These are phyloP conservation scores for Raffaelea deltoideospora DNA, from an alignment of 2,329 filamentous ascomycete species.

Conservation along the genomic window DNA sequence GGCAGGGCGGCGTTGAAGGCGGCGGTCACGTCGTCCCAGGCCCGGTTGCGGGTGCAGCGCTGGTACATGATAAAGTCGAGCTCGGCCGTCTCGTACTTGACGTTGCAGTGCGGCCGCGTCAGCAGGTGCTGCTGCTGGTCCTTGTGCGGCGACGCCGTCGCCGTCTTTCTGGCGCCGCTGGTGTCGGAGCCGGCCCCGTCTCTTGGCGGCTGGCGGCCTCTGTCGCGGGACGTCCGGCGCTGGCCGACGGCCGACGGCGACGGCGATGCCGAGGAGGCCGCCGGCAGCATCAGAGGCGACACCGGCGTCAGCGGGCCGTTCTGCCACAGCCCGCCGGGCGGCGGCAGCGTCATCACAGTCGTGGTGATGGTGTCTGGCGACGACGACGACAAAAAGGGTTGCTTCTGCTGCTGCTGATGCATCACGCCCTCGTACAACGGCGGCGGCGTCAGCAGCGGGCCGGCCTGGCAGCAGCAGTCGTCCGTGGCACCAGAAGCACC, in stretches of 20 bases:
- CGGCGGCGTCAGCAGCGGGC: constrained; percentile 3
- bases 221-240: neutral
- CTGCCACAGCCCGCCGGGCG: neutral
- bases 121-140: too few species aligned
- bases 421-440: constrained; percentile 3
- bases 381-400: too few species aligned
- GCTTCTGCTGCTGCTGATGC: constrained; percentile 1
- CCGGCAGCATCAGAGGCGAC: constrained; percentile 3
- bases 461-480: neutral
- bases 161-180: neutral
- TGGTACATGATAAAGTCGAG: constrained; percentile 13
- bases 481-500: too few species aligned
- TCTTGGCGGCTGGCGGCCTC: neutral
- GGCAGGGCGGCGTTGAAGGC: constrained; percentile 10
- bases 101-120: constrained; percentile 12
- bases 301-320: constrained; percentile 7
- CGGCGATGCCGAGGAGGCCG: neutral
- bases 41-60: constrained; percentile 11
- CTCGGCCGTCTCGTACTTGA: constrained; percentile 12
- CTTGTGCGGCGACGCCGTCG: neutral
- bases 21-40: constrained; percentile 10
- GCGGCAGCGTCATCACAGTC: constrained; percentile 6
- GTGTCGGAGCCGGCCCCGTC: neutral
- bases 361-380: constrained; percentile 4
- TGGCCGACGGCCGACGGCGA: neutral